phyloP scores from a whole-genome alignment of 2,329 filamentous ascomycete genomes.

The Knoxdaviesia proteae region DNA sequence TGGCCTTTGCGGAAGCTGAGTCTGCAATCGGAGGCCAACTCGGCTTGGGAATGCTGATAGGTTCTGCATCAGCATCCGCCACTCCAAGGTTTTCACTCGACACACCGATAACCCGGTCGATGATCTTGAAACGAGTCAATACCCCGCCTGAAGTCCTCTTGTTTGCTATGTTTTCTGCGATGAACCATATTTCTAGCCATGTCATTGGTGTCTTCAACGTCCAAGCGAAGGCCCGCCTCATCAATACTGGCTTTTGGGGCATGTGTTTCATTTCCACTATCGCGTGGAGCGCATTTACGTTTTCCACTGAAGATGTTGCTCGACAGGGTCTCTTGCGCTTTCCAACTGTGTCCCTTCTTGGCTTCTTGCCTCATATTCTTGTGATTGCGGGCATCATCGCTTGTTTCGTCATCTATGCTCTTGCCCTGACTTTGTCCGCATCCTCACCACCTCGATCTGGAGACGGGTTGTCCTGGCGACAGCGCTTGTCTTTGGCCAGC shows the following conservation, averaged over 20 bases:
- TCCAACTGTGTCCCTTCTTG: slow-evolving; percentile 84
- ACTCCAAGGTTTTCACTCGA: slow-evolving; percentile 5
- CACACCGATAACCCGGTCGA: slow-evolving; percentile 35
- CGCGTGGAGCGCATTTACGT: slow-evolving; percentile 49
- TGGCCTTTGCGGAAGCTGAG: slow-evolving; percentile 91
- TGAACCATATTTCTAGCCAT: slow-evolving; percentile 77
- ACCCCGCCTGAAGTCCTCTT: slow-evolving; percentile 76
- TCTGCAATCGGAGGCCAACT: slow-evolving; percentile 66
- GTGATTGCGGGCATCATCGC: slow-evolving; percentile 59
- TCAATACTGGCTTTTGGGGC: slow-evolving; percentile 80
- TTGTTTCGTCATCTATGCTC: slow-evolving; percentile 55
- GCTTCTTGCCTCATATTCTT: slow-evolving; percentile 84
- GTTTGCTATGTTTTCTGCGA: slow-evolving; percentile 68
- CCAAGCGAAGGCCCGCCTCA: slow-evolving; percentile 58
- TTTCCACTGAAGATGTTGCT: slow-evolving; percentile 36
- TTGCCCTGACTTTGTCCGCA: slow-evolving; percentile 33
- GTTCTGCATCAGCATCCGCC: slow-evolving; percentile 8
- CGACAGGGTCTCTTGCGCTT: slow-evolving; percentile 58
- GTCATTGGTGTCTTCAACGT: slow-evolving; percentile 60
- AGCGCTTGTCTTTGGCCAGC: slow-evolving; percentile 52
- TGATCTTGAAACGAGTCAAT: slow-evolving; percentile 64
- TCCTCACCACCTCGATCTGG: slow-evolving; percentile 9
- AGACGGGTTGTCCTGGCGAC: slow-evolving; percentile 20
- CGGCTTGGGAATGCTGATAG: slow-evolving; percentile 33
- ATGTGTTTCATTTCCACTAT: slow-evolving; percentile 77